Percentiles rank a stretch among this genome's conserved stretches.
Evolutionary conservation across 495 filamentous ascomycete species (phyloP).

Genomic region (Neurospora sp.): DNA sequence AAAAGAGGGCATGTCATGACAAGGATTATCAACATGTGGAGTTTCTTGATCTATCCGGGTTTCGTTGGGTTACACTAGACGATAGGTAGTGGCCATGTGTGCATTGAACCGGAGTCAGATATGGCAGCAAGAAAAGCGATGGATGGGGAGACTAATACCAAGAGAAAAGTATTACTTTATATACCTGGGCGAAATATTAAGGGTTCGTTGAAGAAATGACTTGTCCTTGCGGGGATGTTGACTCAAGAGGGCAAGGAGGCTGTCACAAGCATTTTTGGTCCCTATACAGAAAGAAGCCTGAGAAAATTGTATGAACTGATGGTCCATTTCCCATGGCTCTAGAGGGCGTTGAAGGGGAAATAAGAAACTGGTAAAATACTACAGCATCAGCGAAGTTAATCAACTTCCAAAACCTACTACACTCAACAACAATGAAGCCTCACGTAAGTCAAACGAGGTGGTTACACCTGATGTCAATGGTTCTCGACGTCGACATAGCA

Average conservation of each 20-base stretch:
- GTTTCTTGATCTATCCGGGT: neutral
- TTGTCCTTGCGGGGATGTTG: neutral
- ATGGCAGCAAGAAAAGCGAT: neutral
- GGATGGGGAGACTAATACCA: neutral
- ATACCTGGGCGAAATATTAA: neutral
- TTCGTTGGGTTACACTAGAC: neutral
- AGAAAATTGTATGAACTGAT: neutral
- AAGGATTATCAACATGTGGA: neutral
- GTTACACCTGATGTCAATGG: neutral
- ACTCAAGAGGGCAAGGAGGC: neutral
- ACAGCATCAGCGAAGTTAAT: too few species aligned
- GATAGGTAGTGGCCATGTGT: neutral
- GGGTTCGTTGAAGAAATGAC: neutral
- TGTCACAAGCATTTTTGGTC: neutral
- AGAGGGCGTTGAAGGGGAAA: neutral
- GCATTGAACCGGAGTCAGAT: neutral
- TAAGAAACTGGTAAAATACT: neutral
- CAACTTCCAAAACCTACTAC: neutral
- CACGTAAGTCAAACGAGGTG: neutral
- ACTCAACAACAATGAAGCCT: neutral
- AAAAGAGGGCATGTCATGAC: neutral
- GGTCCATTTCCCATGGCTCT: neutral
- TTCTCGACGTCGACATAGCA: neutral
- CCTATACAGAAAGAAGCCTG: neutral
- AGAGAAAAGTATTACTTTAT: neutral